Evolutionary conservation across 345 rosid species (phyloP).

Genomic region (Ceriops zippeliana): DNA sequence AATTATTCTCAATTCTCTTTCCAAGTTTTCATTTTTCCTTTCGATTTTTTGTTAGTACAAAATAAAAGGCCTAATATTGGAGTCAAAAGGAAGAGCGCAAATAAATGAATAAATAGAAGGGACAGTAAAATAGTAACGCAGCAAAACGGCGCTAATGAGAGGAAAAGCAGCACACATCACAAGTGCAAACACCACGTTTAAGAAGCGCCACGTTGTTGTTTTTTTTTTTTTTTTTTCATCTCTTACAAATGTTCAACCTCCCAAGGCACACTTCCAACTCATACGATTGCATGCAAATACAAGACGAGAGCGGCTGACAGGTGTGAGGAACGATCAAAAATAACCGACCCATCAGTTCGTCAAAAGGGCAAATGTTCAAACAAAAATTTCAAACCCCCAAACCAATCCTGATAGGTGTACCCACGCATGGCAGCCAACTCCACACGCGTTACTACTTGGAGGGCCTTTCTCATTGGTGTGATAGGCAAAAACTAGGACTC

Average conservation of each 20-base stretch:
- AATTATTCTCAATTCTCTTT: too few species aligned
- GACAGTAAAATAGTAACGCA: neutral
- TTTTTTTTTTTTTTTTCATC: neutral
- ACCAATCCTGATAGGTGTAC: conserved; percentile 59
- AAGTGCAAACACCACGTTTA: conserved; percentile 14
- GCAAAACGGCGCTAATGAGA: neutral
- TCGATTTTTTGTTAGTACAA: too few species aligned
- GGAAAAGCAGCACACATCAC: conserved; percentile 14
- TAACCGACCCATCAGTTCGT: conserved; percentile 27
- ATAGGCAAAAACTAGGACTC: neutral
- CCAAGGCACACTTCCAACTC: conserved; percentile 19
- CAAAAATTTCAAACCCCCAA: conserved; percentile 19
- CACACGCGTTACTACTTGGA: conserved; percentile 56
- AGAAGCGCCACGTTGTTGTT: conserved; percentile 14
- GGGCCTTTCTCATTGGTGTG: conserved; percentile 36
- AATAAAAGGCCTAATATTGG: too few species aligned
- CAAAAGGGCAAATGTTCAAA: neutral
- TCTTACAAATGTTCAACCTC: neutral
- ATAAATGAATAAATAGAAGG: too few species aligned
- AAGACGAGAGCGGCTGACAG: conserved; percentile 14
- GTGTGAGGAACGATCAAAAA: conserved; percentile 20
- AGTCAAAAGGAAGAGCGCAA: too few species aligned
- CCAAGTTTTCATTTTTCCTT: too few species aligned
- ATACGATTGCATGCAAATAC: conserved; percentile 45
- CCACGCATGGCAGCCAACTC: conserved; percentile 68